Evolutionary conservation across 2,329 filamentous ascomycete species (phyloP), one percentile per base, ranked within the genome.

Genomic region (Botryotinia globosa): DNA sequence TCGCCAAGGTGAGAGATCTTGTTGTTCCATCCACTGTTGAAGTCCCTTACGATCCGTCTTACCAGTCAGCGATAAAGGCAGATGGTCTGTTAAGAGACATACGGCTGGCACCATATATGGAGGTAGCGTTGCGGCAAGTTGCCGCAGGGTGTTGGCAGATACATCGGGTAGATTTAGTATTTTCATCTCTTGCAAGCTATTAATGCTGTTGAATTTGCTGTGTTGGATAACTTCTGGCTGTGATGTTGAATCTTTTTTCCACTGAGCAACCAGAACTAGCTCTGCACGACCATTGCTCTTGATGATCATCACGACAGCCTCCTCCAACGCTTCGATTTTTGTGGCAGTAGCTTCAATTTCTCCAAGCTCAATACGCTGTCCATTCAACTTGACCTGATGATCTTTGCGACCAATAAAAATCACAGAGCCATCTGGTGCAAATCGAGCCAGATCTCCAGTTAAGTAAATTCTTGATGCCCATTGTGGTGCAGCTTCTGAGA

Each of bases 361-460:
- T 18, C 82, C 85, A 71, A 89, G 83, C 81, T 90, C 92, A 69
- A 91, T 86, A 70, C 90, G 83, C 75, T 88, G 90, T 39, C 92
- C 92, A 20, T 86, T 84, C 44, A 92, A 82, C 80, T 93, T 92
- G 72, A 91, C 87, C 79, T 90, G 90, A 32, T 86, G 86, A 77
- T 92, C 90, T 75, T 89, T 90, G 66, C 91, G 85, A 22, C 89
- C 89, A 56, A 90, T 83, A 74, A 88, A 90, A 20, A 85, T 80
- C 59, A 90, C 84, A 6, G 83, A 83, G 20, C 77, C 80, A 67
- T 89, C 85, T 0, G 81, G 79, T 58, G 87, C 83, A 72, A 89
- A 88, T 32, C 79, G 80, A 4, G 80, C 51, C 51, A 56, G 51
- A 29, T 56, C 51, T 56, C 51, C 51, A 56, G 51, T 56, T 0